Base-by-base conservation (phyloP, 2,329 filamentous ascomycete genomes). In the Botrytis fragariae region DNA sequence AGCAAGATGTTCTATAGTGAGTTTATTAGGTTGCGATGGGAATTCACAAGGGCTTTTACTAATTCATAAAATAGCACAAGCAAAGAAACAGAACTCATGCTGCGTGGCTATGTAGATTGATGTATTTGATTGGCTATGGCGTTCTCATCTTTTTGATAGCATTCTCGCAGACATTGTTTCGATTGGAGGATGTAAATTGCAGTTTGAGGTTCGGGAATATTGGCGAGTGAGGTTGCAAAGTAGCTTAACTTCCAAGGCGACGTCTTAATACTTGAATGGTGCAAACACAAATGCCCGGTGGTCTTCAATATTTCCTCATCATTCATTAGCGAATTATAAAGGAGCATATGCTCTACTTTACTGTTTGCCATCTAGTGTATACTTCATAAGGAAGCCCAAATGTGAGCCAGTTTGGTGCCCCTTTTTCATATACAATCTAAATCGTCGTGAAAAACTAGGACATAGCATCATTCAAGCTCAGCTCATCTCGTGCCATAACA, bases 1-100 rank as follows among this genome's bases (percentile, higher is more conserved):
- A 97, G 94, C 85, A 98, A 97, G 88, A 95, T 97, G 92, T 99
- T 99, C 83, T 98, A 98, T 83, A 94, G 92, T 92, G 83, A 79
- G 87, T 84, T 35, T 60, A 72, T 65, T 63, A 25, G 44, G 45
- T 45, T 42, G 32, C 9, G 44, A 9, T 35, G 32, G 59, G 32
- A 16, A 64, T 37, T 22, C 7, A 64, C 7, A 44, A 44, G 64
- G n/a, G 37, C 39, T 42, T 57, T 32, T 45, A 62, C 74, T 77
- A 72, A 77, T 68, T 39, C 22, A 25, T 37, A 22, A 57, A 22
- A 73, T 71, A 87, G 86, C 85, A 82, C 84, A 91, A 86, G 91
- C 91, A 80, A 93, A 93, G 87, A 93, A 93, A 84, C 91, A 93
- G 82, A 94, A 93, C 84, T 92, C 90, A 37, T 93, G 92, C 87